Base-by-base conservation (phyloP, 805 yeast genomes). In the Ogataea trehaloabstinens region DNA sequence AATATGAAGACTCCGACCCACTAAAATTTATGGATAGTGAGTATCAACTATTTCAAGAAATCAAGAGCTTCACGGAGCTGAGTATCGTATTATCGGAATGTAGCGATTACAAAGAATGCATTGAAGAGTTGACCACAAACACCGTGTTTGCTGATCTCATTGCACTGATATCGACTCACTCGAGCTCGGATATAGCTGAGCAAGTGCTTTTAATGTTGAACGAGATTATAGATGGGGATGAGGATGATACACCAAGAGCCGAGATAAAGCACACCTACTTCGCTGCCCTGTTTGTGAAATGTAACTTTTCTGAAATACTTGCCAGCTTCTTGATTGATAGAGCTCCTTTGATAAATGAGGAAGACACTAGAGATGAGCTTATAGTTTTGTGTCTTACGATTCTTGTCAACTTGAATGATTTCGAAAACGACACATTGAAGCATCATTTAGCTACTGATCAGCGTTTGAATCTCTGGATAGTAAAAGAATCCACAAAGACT, bases 1-100 rank as follows among this genome's bases (percentile, higher is more conserved):
- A 40, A 19, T 43, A 35, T n/a, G 34, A 34, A 6, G 28, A 24
- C 4, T 22, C 34, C 7, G 44, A 45, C 21, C 49, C 48, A 4
- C 15, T 40, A 28, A 43, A 37, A 31, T 31, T 50, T 24, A 38
- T 50, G 37, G 52, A 51, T 18, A 46, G 48, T 19, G 58, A 53
- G 25, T 50, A 39, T 17, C 45, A 45, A 15, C 33, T 53, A 16
- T 41, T 37, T 13, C 48, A 50, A 28, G 46, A 35, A 4, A 31
- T 53, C 17, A 47, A 48, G 35, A 35, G 29, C 2, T 35, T 51
- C 34, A 41, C 49, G 13, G 57, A 52, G 29, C 20, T 52, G 11
- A 38, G 46, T 18, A 39, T 52, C 24, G 43, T 38, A 5, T 16
- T 52, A 20, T 30, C 31, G 4, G 52, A 48, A 19, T 38, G 38